Evolutionary conservation across 139 green algal species (phyloP).

Genomic region (Volvox africanus): DNA sequence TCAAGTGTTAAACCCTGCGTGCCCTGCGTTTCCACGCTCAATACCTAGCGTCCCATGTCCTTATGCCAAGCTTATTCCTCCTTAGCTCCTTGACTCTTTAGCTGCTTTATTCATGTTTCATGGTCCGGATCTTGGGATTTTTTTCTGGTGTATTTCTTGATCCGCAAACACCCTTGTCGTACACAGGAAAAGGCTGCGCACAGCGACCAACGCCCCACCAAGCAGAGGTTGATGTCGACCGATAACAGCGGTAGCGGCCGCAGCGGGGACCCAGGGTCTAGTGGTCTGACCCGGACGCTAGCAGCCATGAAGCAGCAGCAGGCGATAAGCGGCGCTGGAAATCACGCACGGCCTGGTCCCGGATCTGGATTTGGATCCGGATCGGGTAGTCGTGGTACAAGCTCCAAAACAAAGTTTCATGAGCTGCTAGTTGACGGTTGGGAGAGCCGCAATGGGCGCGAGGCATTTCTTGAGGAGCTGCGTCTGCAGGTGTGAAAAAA

Average conservation of each 20-base stretch:
- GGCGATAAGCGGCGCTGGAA: neutral
- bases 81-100: too few species aligned
- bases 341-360: neutral
- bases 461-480: conserved; percentile 44
- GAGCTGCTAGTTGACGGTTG: conserved; percentile 43
- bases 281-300: neutral
- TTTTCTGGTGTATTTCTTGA: too few species aligned
- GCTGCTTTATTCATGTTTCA: too few species aligned
- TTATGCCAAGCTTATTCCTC: too few species aligned
- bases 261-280: neutral
- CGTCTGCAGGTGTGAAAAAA: conserved; percentile 47
- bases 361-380: conserved; percentile 2
- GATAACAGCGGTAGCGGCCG: neutral
- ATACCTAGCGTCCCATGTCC: too few species aligned
- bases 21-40: too few species aligned
- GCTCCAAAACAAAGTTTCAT: conserved; percentile 39
- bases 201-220: neutral
- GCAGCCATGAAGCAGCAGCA: conserved; percentile 26
- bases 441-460: conserved; percentile 27
- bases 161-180: too few species aligned
- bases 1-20: too few species aligned
- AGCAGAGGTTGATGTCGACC: neutral
- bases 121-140: too few species aligned
- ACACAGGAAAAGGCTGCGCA: neutral
- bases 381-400: neutral